These are phyloP conservation scores for Abrus precatorius DNA, from an alignment of 306 rosid species.

Conservation along the genomic window DNA sequence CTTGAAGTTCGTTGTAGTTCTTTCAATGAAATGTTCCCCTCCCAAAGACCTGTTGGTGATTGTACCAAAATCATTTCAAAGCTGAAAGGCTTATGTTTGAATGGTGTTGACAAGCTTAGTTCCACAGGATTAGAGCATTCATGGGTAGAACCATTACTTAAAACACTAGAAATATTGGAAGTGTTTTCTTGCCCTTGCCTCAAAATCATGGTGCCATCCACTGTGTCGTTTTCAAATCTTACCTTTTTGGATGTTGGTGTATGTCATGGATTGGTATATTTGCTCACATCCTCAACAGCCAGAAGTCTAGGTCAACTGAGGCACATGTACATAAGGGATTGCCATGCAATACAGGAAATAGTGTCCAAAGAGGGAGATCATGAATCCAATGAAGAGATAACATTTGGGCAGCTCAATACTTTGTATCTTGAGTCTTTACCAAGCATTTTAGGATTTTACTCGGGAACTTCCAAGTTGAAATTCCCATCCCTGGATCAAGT, in stretches of 20 bases:
- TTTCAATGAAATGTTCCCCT: slow-evolving; percentile 13
- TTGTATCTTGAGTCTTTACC: background rate
- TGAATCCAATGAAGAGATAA: background rate
- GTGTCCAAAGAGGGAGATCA: slow-evolving; percentile 1
- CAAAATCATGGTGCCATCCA: background rate
- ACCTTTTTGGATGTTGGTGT: background rate
- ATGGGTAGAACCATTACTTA: slow-evolving; percentile 1
- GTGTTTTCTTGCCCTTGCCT: background rate
- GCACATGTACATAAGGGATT: background rate
- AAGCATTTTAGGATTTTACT: slow-evolving; percentile 16
- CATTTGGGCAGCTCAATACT: background rate
- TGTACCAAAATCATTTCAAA: background rate
- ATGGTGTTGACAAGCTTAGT: background rate
- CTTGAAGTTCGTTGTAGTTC: background rate
- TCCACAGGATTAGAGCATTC: slow-evolving; percentile 41
- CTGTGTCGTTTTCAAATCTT: slow-evolving; percentile 9
- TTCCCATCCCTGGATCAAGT: slow-evolving; percentile 21
- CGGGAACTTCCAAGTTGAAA: background rate
- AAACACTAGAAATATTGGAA: background rate
- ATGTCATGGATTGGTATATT: slow-evolving; percentile 12
- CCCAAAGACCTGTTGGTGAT: background rate
- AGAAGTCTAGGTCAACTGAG: slow-evolving; percentile 23
- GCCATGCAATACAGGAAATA: slow-evolving; percentile 19
- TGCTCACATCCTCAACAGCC: slow-evolving; percentile 29
- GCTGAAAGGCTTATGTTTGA: background rate